phyloP scores from a whole-genome alignment of 371 early-diverging fungal species.

The Quaeritorhiza haematococci region DNA sequence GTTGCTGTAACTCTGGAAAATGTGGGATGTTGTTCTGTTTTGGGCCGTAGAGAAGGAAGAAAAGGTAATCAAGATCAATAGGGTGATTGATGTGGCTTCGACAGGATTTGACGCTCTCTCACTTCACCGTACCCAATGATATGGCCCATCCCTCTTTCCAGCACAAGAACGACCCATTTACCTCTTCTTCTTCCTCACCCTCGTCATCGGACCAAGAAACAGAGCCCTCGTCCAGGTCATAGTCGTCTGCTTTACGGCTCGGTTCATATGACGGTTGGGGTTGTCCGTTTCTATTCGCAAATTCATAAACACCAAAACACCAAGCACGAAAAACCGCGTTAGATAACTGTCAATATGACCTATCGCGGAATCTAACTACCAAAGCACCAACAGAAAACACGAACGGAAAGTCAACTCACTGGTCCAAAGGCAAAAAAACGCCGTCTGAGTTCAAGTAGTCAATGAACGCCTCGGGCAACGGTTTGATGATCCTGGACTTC shows the following conservation, averaged over 20 bases:
- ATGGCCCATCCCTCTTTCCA: too few relatives aligned
- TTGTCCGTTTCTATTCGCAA: slow-evolving; percentile 14
- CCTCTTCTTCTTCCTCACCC: slow-evolving; percentile 21
- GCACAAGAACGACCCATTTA: too few relatives aligned
- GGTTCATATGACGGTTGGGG: slow-evolving; percentile 19
- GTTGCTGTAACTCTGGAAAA: slow-evolving; percentile 56
- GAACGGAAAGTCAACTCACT: slow-evolving; percentile 6
- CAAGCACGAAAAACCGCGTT: too few relatives aligned
- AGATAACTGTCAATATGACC: too few relatives aligned
- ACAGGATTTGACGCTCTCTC: too few relatives aligned
- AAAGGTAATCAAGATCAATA: too few relatives aligned
- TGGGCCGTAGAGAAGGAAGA: too few relatives aligned
- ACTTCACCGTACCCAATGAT: too few relatives aligned
- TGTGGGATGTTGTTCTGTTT: too few relatives aligned
- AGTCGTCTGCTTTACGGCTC: slow-evolving; percentile 43
- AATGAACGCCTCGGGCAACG: slow-evolving; percentile 69
- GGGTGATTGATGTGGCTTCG: too few relatives aligned
- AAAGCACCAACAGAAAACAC: neutral
- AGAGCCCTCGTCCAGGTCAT: slow-evolving; percentile 17
- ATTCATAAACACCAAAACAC: too few relatives aligned
- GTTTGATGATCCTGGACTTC: slow-evolving; percentile 59
- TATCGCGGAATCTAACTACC: neutral
- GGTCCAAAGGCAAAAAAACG: slow-evolving; percentile 63
- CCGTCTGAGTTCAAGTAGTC: slow-evolving; percentile 80
- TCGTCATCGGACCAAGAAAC: slow-evolving; percentile 9